Base-by-base conservation (phyloP, 345 rosid genomes). In the Geranium brycei region DNA sequence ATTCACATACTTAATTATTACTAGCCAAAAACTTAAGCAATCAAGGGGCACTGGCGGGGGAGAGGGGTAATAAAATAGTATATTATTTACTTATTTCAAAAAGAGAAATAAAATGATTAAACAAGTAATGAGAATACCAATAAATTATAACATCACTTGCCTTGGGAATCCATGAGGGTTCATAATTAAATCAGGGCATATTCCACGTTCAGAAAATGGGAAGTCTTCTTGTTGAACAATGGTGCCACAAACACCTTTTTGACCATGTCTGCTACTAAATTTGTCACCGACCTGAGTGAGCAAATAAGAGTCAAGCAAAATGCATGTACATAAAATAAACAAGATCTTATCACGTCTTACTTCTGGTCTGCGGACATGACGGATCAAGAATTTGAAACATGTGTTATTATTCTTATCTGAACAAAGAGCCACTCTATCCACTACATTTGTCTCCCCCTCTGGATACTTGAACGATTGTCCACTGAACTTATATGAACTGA, bases 91-190 rank as follows among this genome's bases (percentile, higher is more conserved):
- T 13, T 47, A 5, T 0, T 3, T 47, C 41, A 35, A 0, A 35
- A 35, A 35, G 53, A 6, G 11, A 47, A 47, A 8, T 47, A 47
- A 47, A 47, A 47, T 1, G 3, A 8, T 11, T 0, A 2, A 47
- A 32, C 12, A 64, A 55, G 35, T 31, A 28, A 19, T 41, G 11
- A 30, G 47, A n/a, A 18, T 51, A 0, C 31, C 51, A 17, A 40
- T 31, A 23, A 8, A 28, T 31, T 51, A 65, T 18, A 59, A 47
- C n/a, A 57, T 8, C 47, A 64, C 7, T 67, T 67, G 88, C 96
- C 98, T 89, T 59, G 98, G 98, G 76, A 92, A 92, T 31, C 98
- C 97, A 83, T 92, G 98, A 67, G 97, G 98, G 64, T 92, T 92
- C 97, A 92, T 92, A 66, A 89, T 92, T 64, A 92, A 78, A 80